Evolutionary conservation across 805 yeast genomes (phyloP), one percentile per base, ranked within the genome.

Genomic region (Gaillardinia entomophila): DNA sequence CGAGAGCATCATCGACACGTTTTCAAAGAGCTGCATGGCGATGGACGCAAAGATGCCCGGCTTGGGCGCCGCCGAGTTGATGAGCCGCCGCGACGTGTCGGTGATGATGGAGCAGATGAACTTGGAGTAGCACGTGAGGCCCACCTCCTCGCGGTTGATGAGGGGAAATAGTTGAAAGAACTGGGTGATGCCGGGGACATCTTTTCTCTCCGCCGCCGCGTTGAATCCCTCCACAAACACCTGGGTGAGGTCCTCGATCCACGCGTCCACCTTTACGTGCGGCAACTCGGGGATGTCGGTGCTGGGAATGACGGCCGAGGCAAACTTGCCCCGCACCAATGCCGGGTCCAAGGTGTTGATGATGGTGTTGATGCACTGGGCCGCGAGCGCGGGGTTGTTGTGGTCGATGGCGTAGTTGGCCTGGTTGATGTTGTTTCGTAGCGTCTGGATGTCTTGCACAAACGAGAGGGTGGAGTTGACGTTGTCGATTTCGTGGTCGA

Each of bases 131-230:
- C 86, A 77, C 26, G 74, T 75, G 27, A 92, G 60, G 0, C 98
- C 98, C 12, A 71, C 56, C 15, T 71, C 71, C 35, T 76, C 75
- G 49, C 81, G 75, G 6, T 85, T 85, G 26, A 92, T 79, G 33
- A 89, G 63, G 8, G 98, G 98, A 53, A 92, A 90, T 45, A 88
- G 62, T 46, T 83, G 82, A 62, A 90, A 92, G 53, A 79, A 85
- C 35, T 78, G 67, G 0, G 96, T 85, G 33, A 92, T 62, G 34
- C 75, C 68, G 28, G 74, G 78, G 34, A 85, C 85, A 45, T 86
- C 77, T 33, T 74, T 75, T 0, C 62, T 59, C 8, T 60, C 55
- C 1, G 96, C 82, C 1, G 96, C 95, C 26, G 68, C 67, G 29
- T 70, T 70, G 56, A 92, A 92, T 43, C 79, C 80, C 8, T 62